These are phyloP conservation scores for Ustilago bromivora DNA, from an alignment of 1,284 basidiomycete species.

Conservation along the genomic window DNA sequence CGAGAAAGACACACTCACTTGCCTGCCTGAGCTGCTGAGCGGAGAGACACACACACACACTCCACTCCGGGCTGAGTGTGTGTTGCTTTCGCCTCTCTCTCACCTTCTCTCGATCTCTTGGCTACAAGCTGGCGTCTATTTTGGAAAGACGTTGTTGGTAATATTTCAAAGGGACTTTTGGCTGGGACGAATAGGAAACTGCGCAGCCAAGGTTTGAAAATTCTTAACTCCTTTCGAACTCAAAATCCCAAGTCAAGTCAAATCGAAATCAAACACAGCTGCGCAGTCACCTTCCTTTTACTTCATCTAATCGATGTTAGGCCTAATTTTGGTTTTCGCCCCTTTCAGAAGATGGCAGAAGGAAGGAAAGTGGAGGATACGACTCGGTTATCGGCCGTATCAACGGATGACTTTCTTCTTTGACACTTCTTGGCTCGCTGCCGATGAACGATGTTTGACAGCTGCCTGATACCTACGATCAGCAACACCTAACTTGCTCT, in stretches of 20 bases:
- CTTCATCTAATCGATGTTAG: constrained; percentile 3
- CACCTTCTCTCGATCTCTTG: constrained; percentile 24
- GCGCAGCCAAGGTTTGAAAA: constrained; percentile 4
- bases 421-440: not conserved
- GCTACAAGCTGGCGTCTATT: constrained; percentile 5
- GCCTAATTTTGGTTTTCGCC: not conserved
- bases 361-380: not conserved
- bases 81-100: not conserved
- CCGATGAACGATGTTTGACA: constrained; percentile 1
- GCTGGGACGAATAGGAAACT: constrained; percentile 4
- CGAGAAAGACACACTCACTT: constrained; percentile 14
- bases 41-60: constrained; percentile 3
- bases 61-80: not conserved
- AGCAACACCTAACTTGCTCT: not conserved
- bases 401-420: not conserved
- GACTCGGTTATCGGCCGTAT: constrained; percentile 11
- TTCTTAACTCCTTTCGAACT: constrained; percentile 4
- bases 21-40: not conserved
- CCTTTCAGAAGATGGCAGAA: constrained; percentile 18
- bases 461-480: not conserved
- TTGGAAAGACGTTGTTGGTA: constrained; percentile 9
- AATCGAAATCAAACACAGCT: constrained; percentile 5
- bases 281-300: constrained; percentile 5
- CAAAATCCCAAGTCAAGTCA: not conserved
- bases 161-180: constrained; percentile 5